phyloP scores from a whole-genome alignment of 805 yeast genomes.

The Wickerhamomyces chaumierensis region DNA sequence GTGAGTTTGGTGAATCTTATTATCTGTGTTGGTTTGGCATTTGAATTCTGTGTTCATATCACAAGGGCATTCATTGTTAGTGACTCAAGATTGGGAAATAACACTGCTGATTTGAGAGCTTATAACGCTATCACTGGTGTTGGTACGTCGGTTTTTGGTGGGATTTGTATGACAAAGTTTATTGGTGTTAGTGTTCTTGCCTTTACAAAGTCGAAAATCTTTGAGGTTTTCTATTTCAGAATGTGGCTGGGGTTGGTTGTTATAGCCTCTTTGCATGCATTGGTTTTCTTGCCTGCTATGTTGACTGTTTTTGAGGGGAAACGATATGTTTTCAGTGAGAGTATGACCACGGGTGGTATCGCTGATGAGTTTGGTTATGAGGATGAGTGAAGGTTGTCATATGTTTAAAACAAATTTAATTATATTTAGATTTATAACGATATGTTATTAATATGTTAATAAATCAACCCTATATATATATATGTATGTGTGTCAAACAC shows the following conservation, averaged over 20 bases:
- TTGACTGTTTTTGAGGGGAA: constrained; percentile 55
- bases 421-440: no score
- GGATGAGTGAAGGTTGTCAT: no score
- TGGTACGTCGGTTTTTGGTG: constrained; percentile 87
- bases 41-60: constrained; percentile 86
- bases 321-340: constrained; percentile 32
- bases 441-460: no score
- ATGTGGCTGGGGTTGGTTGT: constrained; percentile 85
- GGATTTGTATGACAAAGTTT: constrained; percentile 81
- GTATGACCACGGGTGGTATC: constrained; percentile 4
- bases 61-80: constrained; percentile 55
- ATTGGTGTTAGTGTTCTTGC: constrained; percentile 83
- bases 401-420: no score
- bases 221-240: constrained; percentile 83
- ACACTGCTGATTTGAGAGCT: constrained; percentile 21
- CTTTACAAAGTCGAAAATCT: constrained; percentile 78
- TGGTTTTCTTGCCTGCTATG: constrained; percentile 68
- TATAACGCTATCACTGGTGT: constrained; percentile 58
- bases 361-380: no score
- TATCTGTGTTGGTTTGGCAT: constrained; percentile 88
- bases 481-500: no score
- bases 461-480: no score
- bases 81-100: constrained; percentile 21
- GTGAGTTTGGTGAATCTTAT: constrained; percentile 80
- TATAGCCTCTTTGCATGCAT: constrained; percentile 68